A percentile compares a stretch with the other conserved stretches of the same genome.
phyloP scores from a whole-genome alignment of 306 rosid species.

The Luffa aegyptiaca region DNA sequence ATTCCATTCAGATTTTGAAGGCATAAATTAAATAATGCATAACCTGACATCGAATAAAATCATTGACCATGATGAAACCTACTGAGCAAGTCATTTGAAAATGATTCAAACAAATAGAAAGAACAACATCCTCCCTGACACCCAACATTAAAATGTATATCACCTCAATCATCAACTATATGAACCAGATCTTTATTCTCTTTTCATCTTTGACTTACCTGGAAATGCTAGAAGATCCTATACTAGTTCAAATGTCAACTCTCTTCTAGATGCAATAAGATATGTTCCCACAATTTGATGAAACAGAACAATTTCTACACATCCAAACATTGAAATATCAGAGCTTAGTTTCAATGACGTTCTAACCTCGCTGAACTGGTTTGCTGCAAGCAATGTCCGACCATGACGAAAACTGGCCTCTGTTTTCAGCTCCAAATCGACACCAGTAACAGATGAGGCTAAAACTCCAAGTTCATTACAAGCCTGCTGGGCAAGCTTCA shows the following conservation, averaged over 20 bases:
- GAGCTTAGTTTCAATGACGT: conserved; percentile 1
- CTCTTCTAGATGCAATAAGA: background rate
- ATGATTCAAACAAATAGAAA: background rate
- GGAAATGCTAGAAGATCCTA: background rate
- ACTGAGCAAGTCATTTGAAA: background rate
- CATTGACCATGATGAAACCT: background rate
- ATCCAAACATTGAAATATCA: background rate
- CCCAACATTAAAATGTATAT: background rate
- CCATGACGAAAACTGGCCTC: conserved; percentile 93
- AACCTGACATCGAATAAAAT: background rate
- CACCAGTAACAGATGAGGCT: conserved; percentile 84
- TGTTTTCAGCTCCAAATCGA: conserved; percentile 87
- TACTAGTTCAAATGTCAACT: background rate
- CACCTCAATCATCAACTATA: background rate
- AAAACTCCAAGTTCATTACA: conserved; percentile 90
- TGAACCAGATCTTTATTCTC: background rate
- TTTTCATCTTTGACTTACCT: background rate
- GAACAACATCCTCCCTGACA: background rate
- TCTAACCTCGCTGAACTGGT: conserved; percentile 84
- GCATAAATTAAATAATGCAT: background rate
- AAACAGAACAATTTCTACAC: background rate
- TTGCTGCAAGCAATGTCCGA: conserved; percentile 84
- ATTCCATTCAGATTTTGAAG: background rate
- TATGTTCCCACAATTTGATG: background rate
- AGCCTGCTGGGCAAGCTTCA: conserved; percentile 84